These are phyloP conservation scores for Penicillium simplicissimum DNA, from an alignment of 495 filamentous ascomycete species.

Conservation along the genomic window DNA sequence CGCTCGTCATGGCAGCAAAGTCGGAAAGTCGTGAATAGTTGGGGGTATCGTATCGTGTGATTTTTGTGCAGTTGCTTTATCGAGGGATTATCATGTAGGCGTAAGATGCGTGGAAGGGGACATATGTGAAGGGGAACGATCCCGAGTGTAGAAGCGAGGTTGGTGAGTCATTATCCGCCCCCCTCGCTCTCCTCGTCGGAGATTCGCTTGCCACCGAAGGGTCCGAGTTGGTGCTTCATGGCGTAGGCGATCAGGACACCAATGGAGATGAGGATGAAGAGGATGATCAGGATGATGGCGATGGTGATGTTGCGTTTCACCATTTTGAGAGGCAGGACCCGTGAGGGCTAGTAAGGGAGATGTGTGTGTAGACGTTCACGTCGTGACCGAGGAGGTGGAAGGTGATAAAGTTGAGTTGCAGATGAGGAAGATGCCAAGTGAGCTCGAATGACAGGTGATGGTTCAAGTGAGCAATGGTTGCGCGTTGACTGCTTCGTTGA, in stretches of 20 bases:
- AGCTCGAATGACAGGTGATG: not conserved
- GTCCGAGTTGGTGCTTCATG: slow-evolving; percentile 44
- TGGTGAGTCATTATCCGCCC: slow-evolving; percentile 22
- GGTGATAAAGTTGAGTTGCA: not conserved
- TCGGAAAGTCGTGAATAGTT: not conserved
- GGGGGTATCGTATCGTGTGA: slow-evolving; percentile 17
- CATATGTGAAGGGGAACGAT: not conserved
- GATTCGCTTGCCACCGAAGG: slow-evolving; percentile 38
- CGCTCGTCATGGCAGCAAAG: slow-evolving; percentile 10
- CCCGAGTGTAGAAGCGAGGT: not conserved
- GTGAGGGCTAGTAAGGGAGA: not conserved
- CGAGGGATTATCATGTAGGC: slow-evolving; percentile 5
- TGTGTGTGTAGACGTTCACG: not conserved
- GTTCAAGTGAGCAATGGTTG: not conserved
- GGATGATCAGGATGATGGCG: slow-evolving; percentile 78
- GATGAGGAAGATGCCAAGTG: not conserved
- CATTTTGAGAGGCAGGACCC: slow-evolving; percentile 34
- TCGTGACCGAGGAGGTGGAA: not conserved
- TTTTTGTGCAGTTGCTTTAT: not conserved
- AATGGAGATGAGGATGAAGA: slow-evolving; percentile 70
- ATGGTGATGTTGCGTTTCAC: slow-evolving; percentile 76
- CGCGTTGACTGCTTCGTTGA: not conserved
- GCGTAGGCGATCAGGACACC: slow-evolving; percentile 70
- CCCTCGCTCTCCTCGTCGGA: slow-evolving; percentile 47
- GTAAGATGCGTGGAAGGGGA: not conserved